Evolutionary conservation across 495 filamentous ascomycete genomes (phyloP).

Genomic region (Hyphodiscus hymeniophilus): DNA sequence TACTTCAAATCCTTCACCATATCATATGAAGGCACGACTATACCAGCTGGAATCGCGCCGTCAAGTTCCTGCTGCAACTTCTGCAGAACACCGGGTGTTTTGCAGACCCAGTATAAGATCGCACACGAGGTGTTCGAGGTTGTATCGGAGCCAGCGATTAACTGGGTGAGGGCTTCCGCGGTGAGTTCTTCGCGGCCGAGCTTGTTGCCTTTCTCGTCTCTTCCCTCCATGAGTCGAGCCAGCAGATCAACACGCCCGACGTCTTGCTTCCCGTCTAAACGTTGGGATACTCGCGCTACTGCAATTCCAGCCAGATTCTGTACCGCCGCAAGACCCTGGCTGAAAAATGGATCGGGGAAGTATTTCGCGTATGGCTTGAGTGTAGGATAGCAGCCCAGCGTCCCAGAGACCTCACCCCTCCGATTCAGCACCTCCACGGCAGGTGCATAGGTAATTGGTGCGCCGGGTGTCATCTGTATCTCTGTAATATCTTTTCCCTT

Average conservation of each 20-base stretch:
- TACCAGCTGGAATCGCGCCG: constrained; percentile 47
- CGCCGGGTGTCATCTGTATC: constrained; percentile 41
- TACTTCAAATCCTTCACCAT: constrained; percentile 71
- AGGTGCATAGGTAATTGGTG: constrained; percentile 47
- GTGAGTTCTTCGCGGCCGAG: constrained; percentile 74
- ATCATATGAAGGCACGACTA: constrained; percentile 60
- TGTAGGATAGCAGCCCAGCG: constrained; percentile 50
- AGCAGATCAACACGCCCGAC: constrained; percentile 66
- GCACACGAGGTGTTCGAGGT: constrained; percentile 87
- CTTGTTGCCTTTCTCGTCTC: constrained; percentile 66
- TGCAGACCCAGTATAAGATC: constrained; percentile 66
- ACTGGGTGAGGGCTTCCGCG: constrained; percentile 80
- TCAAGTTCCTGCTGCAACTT: constrained; percentile 72
- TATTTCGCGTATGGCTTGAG: constrained; percentile 58
- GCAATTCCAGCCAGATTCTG: constrained; percentile 66
- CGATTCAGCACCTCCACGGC: constrained; percentile 68
- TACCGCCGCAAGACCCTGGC: constrained; percentile 52
- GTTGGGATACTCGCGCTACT: constrained; percentile 67
- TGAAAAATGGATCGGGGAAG: constrained; percentile 62
- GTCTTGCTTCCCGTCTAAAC: constrained; percentile 58
- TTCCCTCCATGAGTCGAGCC: constrained; percentile 76
- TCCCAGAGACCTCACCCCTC: constrained; percentile 57
- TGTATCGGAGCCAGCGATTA: constrained; percentile 87
- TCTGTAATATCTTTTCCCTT: constrained; percentile 51
- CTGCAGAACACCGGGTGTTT: constrained; percentile 60